A percentile compares a stretch with the other conserved stretches of the same genome.
Conservation (phyloP, 139 green algal genomes). For the Chlorella sp. region DNA sequence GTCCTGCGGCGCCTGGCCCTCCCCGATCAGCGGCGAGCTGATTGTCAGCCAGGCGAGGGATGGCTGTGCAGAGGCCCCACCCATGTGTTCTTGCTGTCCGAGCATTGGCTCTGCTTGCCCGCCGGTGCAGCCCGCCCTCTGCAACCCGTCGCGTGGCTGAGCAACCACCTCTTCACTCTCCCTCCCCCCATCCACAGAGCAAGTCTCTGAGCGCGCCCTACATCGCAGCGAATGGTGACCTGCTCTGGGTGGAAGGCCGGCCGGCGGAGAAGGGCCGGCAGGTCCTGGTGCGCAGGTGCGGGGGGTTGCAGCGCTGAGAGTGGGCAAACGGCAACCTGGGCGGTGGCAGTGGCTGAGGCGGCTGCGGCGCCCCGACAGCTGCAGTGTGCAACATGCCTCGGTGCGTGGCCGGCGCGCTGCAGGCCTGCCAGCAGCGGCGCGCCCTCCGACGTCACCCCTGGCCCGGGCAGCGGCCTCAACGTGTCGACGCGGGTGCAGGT, state of each 20-base stretch:
- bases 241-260: conserved; percentile 68
- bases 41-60: conserved; percentile 8
- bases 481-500: conserved; percentile 72
- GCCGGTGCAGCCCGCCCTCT: neutral
- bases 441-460: conserved; percentile 60
- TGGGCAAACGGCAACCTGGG: no score
- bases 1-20: conserved; percentile 58
- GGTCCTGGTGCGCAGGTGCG: conserved; percentile 59
- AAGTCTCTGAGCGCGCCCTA: conserved; percentile 44
- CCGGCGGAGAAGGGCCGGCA: conserved; percentile 61
- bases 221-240: conserved; percentile 37
- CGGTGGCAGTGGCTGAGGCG: no score
- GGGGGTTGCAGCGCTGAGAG: no score
- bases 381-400: no score
- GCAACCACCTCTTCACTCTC: neutral
- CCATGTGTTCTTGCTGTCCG: neutral
- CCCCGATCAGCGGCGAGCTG: conserved; percentile 56
- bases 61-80: neutral
- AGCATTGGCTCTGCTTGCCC: neutral
- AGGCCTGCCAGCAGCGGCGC: neutral
- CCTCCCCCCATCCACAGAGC: neutral
- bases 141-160: neutral
- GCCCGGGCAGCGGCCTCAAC: conserved; percentile 54
- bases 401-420: neutral
- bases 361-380: no score